Evolutionary conservation across 1,284 basidiomycete species (phyloP).

Genomic region (Cutaneotrichosporon sp.): DNA sequence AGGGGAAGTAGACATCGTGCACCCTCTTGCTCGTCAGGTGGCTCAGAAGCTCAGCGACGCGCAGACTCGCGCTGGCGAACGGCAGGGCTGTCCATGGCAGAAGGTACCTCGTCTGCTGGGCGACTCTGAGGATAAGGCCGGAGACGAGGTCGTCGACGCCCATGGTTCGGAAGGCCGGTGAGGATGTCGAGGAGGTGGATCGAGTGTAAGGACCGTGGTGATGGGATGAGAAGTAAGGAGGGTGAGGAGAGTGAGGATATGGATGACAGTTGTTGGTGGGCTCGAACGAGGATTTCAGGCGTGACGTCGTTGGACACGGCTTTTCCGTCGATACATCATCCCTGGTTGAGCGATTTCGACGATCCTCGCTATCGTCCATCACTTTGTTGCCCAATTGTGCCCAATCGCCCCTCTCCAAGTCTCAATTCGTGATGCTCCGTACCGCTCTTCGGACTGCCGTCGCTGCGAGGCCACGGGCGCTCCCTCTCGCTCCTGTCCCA

Average conservation of each 20-base stretch:
- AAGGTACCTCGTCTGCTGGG: not conserved
- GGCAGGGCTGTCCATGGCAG: not conserved
- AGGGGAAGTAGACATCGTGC: constrained; percentile 34
- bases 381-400: too few relatives aligned
- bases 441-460: not conserved
- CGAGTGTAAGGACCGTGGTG: not conserved
- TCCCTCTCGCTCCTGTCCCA: not conserved
- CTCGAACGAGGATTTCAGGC: too few relatives aligned
- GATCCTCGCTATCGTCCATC: too few relatives aligned
- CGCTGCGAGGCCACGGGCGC: too few relatives aligned
- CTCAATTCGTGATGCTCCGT: not conserved
- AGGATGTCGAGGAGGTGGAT: not conserved
- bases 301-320: not conserved
- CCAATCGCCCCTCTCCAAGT: not conserved
- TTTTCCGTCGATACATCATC: too few relatives aligned
- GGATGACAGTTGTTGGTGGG: not conserved
- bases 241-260: not conserved
- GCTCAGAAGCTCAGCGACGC: constrained; percentile 22
- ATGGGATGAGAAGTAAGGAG: not conserved
- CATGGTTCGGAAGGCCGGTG: not conserved
- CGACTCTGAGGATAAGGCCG: not conserved
- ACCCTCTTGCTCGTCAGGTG: constrained; percentile 31
- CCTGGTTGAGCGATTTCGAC: too few relatives aligned
- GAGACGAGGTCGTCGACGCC: not conserved
- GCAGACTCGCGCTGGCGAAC: not conserved